Percentiles rank a stretch among this genome's conserved stretches.
Evolutionary conservation across 2,329 filamentous ascomycete genomes (phyloP).

Genomic region (Sphaerulina vaccinii): DNA sequence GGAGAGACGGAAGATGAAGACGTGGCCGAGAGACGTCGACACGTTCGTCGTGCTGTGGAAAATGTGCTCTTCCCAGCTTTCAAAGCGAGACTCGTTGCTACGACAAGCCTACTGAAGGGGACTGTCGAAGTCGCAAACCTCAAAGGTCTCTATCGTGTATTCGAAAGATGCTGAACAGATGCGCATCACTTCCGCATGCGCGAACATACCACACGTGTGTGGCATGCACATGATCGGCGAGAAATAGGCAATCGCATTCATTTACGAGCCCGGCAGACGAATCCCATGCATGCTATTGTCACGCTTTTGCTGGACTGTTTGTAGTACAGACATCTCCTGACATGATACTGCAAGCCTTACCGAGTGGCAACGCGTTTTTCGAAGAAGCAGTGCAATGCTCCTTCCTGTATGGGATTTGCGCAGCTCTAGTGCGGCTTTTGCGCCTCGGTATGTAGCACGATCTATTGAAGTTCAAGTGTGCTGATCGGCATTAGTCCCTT

Average conservation of each 20-base stretch:
- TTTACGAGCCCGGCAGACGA: neutral
- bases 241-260: neutral
- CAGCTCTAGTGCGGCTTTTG: neutral
- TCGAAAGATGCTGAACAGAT: slow-evolving; percentile 30
- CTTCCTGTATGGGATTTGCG: neutral
- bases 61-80: slow-evolving; percentile 88
- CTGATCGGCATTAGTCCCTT: neutral
- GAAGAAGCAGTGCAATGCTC: neutral
- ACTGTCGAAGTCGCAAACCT: slow-evolving; percentile 39
- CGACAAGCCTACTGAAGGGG: slow-evolving; percentile 47
- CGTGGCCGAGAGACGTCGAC: slow-evolving; percentile 46
- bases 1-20: slow-evolving; percentile 45
- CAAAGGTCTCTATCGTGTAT: slow-evolving; percentile 39
- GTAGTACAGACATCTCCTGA: neutral
- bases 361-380: neutral
- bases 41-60: slow-evolving; percentile 73
- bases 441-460: neutral
- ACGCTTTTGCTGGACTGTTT: neutral
- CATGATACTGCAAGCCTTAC: neutral
- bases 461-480: neutral
- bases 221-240: neutral
- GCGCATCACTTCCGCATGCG: neutral
- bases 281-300: neutral
- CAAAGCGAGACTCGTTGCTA: slow-evolving; percentile 77
- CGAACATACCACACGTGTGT: neutral